phyloP scores from a whole-genome alignment of 2,329 filamentous ascomycete species.

The Pleomassaria siparia region DNA sequence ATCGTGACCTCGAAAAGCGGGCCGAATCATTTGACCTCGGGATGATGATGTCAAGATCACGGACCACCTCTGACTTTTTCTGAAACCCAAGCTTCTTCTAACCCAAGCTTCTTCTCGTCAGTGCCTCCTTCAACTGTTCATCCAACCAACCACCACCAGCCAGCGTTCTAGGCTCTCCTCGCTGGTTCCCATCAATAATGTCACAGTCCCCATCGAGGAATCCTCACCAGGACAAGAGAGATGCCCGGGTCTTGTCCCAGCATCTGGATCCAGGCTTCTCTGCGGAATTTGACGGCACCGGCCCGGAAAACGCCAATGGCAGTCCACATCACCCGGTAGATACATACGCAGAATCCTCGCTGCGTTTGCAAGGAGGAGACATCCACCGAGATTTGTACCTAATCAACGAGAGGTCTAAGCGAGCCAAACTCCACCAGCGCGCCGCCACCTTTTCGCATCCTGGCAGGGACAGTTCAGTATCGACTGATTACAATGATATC shows the following conservation, averaged over 20 bases:
- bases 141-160: not conserved
- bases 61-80: conserved; percentile 30
- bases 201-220: conserved; percentile 30
- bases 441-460: conserved; percentile 68
- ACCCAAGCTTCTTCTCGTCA: not conserved
- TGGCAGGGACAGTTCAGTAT: conserved; percentile 31
- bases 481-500: conserved; percentile 40
- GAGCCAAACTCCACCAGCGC: conserved; percentile 52
- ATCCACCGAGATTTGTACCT: conserved; percentile 78
- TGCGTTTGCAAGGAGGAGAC: conserved; percentile 73
- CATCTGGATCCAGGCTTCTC: conserved; percentile 48
- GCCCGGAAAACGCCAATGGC: conserved; percentile 26
- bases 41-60: conserved; percentile 33
- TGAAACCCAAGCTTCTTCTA: not conserved
- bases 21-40: conserved; percentile 1
- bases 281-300: conserved; percentile 45
- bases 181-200: conserved; percentile 17
- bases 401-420: conserved; percentile 61
- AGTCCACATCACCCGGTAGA: conserved; percentile 27
- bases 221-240: conserved; percentile 28
- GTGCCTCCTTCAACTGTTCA: not conserved
- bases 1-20: conserved; percentile 6
- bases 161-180: not conserved
- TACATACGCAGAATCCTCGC: conserved; percentile 59
- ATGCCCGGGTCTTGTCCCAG: conserved; percentile 44